Base-by-base conservation (phyloP, 2,329 filamentous ascomycete species). In the Pseudomassariella vexata region DNA sequence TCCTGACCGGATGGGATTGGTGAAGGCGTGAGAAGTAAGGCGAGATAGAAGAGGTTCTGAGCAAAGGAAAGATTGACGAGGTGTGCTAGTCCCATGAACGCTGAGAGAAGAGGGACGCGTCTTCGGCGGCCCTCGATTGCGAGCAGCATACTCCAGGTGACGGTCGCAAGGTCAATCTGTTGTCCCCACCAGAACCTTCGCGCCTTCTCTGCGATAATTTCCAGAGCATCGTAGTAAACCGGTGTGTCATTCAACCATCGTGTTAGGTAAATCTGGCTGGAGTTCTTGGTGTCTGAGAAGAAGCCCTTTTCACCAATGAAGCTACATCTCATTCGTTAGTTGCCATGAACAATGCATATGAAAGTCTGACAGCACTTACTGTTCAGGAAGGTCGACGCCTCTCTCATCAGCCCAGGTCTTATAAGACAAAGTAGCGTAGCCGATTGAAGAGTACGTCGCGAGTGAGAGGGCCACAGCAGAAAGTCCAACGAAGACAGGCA, bases 171-270 rank as follows among this genome's bases (percentile, higher is more conserved):
- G 36, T 76, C 72, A 25, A 74, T 60, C 54, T 82, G 76, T 39
- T 74, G 73, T 6, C 69, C 73, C 70, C 77, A 81, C 66, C 76
- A 76, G 47, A 76, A 70, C 11, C 73, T 66, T 29, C 70, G 66
- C 4, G 67, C 60, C 30, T 65, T 70, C 45, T 71, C 68, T 6
- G 70, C 61, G 5, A 76, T 57, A 16, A 76, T 70, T 38, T 73
- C 66, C 36, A 76, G 60, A 9, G 67, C 65, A 48, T 76, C 70
- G 7, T 53, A 53, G 39, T 70, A 63, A 15, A 78, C 48, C 16
- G 72, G 62, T 3, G 66, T 66, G 21, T 77, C 68, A 27, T 57
- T 63, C 37, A 75, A 48, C 75, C 75, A 79, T 17, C 64, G 61
- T 9, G 60, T 61, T 26, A 73, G 45, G 27, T 67, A 49, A 37